Percentiles rank a stretch among this genome's conserved stretches.
These are phyloP conservation scores for Solanum chacoense DNA, from an alignment of 305 asterid genomes.

Conservation along the genomic window DNA sequence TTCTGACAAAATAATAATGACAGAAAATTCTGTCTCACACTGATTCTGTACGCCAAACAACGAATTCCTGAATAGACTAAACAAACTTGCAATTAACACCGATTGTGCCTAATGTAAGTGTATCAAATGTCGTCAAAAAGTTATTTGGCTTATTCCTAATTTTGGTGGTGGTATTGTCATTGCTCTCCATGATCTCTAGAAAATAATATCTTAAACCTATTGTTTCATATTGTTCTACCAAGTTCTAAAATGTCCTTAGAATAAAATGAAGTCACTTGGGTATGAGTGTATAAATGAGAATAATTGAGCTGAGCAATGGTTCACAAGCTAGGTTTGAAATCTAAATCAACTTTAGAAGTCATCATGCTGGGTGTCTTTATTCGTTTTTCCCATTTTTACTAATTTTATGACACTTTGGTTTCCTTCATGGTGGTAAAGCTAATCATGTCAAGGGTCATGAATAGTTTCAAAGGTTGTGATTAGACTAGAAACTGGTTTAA, in stretches of 20 bases:
- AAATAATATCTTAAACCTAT: neutral
- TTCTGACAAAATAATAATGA: neutral
- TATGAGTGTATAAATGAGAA: neutral
- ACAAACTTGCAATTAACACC: neutral
- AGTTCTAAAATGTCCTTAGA: neutral
- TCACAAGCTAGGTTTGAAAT: neutral
- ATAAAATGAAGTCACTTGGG: neutral
- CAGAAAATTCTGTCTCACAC: neutral
- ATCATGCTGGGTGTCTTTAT: neutral
- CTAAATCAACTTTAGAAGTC: neutral
- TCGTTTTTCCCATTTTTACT: neutral
- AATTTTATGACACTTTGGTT: neutral
- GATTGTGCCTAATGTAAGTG: neutral
- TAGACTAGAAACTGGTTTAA: neutral
- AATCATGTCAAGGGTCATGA: neutral
- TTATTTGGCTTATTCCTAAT: neutral
- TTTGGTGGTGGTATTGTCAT: neutral
- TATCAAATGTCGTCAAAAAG: neutral
- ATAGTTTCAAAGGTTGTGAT: neutral
- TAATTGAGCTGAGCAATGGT: neutral
- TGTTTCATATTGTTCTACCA: neutral
- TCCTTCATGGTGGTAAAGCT: neutral
- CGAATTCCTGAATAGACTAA: neutral
- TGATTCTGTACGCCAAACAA: neutral
- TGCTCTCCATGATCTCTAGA: neutral